Conservation (phyloP, 2,329 filamentous ascomycete species). For the Paecilomyces fulvus region DNA sequence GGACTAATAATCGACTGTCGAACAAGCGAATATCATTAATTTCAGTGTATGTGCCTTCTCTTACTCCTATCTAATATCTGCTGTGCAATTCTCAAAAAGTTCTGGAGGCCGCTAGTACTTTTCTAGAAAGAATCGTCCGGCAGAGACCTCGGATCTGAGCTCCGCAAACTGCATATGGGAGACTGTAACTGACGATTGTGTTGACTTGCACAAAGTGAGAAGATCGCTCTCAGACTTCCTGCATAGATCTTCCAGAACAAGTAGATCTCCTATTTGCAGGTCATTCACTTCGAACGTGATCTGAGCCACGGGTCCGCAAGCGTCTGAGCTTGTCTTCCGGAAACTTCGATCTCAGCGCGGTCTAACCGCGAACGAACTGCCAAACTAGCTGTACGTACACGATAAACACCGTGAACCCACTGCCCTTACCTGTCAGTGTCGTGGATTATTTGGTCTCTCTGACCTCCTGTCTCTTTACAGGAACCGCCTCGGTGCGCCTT, state of each 20-base stretch:
- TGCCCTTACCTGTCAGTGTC: neutral
- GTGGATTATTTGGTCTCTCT: neutral
- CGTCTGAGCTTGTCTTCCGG: constrained; percentile 14
- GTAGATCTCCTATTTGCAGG: neutral
- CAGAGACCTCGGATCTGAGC: neutral
- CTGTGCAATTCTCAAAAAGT: neutral
- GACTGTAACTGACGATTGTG: too few species aligned
- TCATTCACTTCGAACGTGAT: neutral
- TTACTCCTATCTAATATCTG: neutral
- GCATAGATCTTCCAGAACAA: neutral
- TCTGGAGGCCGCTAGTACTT: neutral
- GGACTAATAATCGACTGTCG: neutral
- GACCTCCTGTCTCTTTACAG: neutral
- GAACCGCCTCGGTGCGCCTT: neutral
- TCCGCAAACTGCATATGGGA: neutral
- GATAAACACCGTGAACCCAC: neutral
- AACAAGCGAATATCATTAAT: neutral
- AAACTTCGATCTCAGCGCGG: constrained; percentile 21
- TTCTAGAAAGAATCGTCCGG: neutral
- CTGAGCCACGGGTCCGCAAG: neutral
- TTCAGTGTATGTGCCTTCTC: neutral
- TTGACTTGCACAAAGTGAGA: neutral
- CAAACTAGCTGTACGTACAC: neutral
- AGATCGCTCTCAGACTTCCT: neutral
- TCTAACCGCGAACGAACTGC: neutral